Base-by-base conservation (phyloP, 2,329 filamentous ascomycete species). In the Dothiorella sarmentorum region DNA sequence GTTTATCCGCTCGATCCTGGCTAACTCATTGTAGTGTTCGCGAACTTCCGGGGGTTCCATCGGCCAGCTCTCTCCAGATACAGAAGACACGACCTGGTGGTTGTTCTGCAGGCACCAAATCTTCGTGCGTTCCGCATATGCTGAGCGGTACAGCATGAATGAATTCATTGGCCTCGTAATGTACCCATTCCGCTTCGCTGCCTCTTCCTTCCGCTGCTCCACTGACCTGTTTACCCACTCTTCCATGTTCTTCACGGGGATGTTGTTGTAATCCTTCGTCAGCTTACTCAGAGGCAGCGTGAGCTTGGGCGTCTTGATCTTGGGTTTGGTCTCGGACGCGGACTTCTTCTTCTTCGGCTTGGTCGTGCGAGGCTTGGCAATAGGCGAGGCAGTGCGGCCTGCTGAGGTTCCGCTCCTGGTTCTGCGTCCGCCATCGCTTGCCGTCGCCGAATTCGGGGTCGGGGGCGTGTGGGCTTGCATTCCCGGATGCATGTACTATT, bases 61-160 rank as follows among this genome's bases (percentile, higher is more conserved):
- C 4, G 85, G 84, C 94, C 94, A 99, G 68, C 90, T 93, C 58
- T 85, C 79, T 26, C 92, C 94, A 59, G 90, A 91, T n/a, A 94
- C 85, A 44, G 86, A 85, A 2, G 93, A 97, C 24, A 97, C 89
- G 33, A 94, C 79, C 72, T 99, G 93, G 72, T 99, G 93, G 75
- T 97, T 97, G 73, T 94, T 93, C 67, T 94, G 86, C 13, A 84
- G 78, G 66, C 89, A 90, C 80, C 86, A 90, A 53, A 84, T 80
- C 73, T 96, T 96, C 60, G 90, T 90, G 29, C 91, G 82, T 62
- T 94, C 89, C 61, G 95, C 90, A 69, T 90, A 97, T 6, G 91
- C 90, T 64, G 94, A 96, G 40, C 94, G 88, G 73, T 99, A 99
- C 52, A 99, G 80, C 88, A 99, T 96, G 77, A 97, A 99, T 0